Percentiles rank a stretch among this genome's conserved stretches.
phyloP scores from a whole-genome alignment of 345 rosid genomes.

The Eucalyptus guilfoylei region DNA sequence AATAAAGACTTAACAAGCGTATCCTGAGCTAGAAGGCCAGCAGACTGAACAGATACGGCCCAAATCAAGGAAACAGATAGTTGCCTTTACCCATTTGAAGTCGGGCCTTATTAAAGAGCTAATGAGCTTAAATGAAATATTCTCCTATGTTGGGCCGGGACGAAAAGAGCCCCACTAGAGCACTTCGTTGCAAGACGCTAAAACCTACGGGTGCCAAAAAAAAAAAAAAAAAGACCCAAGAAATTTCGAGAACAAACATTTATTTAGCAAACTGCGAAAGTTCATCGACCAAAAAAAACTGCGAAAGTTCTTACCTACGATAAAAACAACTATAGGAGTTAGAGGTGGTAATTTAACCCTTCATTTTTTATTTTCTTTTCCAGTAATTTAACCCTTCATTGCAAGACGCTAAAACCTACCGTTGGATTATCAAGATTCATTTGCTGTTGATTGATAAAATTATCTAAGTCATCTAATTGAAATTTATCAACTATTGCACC shows the following conservation, averaged over 20 bases:
- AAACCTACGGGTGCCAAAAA: not conserved
- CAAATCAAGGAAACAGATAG: not conserved
- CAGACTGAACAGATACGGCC: not conserved
- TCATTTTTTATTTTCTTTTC: too few species aligned
- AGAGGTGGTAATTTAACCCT: not conserved
- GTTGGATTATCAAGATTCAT: not conserved
- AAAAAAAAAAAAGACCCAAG: not conserved
- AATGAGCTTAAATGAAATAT: not conserved
- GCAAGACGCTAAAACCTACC: too few species aligned
- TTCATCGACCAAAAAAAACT: too few species aligned
- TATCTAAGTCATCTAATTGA: not conserved
- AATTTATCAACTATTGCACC: not conserved
- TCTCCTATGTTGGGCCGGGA: not conserved
- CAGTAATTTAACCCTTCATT: too few species aligned
- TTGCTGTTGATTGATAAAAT: not conserved
- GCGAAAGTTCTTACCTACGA: not conserved
- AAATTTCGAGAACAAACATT: not conserved
- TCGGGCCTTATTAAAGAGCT: not conserved
- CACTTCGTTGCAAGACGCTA: not conserved
- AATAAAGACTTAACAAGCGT: not conserved
- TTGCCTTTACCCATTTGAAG: not conserved
- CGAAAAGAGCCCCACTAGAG: not conserved
- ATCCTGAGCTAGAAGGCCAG: not conserved
- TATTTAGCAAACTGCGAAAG: not conserved
- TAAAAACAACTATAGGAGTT: not conserved